A percentile compares a stretch with the other conserved stretches of the same genome.
Conservation (phyloP, 352 stramenopile species). For the Aphanomyces stellatus region DNA sequence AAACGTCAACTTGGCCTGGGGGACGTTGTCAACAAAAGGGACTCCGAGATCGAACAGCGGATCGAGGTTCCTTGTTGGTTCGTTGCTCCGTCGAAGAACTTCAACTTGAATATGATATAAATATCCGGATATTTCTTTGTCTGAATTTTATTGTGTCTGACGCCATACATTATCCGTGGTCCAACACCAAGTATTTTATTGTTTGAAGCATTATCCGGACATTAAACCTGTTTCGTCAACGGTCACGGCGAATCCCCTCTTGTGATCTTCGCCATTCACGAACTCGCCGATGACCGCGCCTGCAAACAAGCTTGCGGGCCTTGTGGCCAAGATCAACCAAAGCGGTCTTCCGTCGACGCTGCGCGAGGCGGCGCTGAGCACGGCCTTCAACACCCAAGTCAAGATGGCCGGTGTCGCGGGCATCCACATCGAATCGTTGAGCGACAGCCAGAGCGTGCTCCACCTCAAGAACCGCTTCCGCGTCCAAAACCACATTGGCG, state of each 20-base stretch:
- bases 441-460: constrained; percentile 33
- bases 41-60: too few relatives aligned
- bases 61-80: too few relatives aligned
- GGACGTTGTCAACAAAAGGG: too few relatives aligned
- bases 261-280: too few relatives aligned
- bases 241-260: neutral
- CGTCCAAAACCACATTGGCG: constrained; percentile 85
- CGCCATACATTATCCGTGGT: neutral
- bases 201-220: neutral
- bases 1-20: too few relatives aligned
- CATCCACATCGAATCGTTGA: constrained; percentile 63
- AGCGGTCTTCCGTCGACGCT: constrained; percentile 27
- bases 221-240: neutral
- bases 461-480: constrained; percentile 58
- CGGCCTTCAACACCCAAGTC: constrained; percentile 76
- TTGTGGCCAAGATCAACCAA: constrained; percentile 47
- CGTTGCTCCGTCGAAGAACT: too few relatives aligned
- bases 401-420: constrained; percentile 75
- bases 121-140: neutral
- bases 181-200: neutral
- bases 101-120: neutral
- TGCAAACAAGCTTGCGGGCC: constrained; percentile 48
- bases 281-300: constrained; percentile 3
- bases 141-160: neutral
- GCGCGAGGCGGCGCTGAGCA: constrained; percentile 44